Conservation (phyloP, 2,329 filamentous ascomycete species). For the Aspergillus puulaauensis region DNA sequence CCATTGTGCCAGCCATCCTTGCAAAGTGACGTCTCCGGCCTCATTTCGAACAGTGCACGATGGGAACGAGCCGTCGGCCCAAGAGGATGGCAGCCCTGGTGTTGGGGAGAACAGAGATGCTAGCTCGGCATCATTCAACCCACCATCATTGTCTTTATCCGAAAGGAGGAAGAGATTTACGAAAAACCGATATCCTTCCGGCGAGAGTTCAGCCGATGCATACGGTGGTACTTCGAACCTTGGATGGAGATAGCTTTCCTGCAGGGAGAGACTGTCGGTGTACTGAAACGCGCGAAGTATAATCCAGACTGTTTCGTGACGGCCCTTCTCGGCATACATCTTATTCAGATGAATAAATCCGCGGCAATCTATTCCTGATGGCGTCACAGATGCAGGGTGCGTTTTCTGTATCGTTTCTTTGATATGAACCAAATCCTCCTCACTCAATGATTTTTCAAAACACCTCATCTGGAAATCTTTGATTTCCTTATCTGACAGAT, state of each 20-base stretch:
- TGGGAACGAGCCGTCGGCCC: slow-evolving; percentile 86
- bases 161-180: slow-evolving; percentile 94
- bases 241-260: slow-evolving; percentile 86
- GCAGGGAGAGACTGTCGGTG: slow-evolving; percentile 88
- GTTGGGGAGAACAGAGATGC: slow-evolving; percentile 88
- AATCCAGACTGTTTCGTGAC: slow-evolving; percentile 98
- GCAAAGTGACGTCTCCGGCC: slow-evolving; percentile 88
- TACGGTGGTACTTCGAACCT: slow-evolving; percentile 93
- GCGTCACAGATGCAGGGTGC: slow-evolving; percentile 61
- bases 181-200: slow-evolving; percentile 93
- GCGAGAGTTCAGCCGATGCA: slow-evolving; percentile 89
- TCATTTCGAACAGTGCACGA: slow-evolving; percentile 94
- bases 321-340: slow-evolving; percentile 93
- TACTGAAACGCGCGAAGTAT: slow-evolving; percentile 94
- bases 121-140: slow-evolving; percentile 81
- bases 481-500: slow-evolving; percentile 86
- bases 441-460: slow-evolving; percentile 81
- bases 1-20: slow-evolving; percentile 98
- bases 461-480: slow-evolving; percentile 87
- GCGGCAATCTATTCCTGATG: slow-evolving; percentile 73
- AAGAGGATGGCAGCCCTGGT: slow-evolving; percentile 81
- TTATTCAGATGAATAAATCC: slow-evolving; percentile 92
- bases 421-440: slow-evolving; percentile 84
- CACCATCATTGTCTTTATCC: slow-evolving; percentile 96
- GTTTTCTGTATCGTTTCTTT: slow-evolving; percentile 78